These are phyloP conservation scores for Ceratocystiopsis sp. DNA, from an alignment of 2,329 filamentous ascomycete genomes.

Conservation along the genomic window DNA sequence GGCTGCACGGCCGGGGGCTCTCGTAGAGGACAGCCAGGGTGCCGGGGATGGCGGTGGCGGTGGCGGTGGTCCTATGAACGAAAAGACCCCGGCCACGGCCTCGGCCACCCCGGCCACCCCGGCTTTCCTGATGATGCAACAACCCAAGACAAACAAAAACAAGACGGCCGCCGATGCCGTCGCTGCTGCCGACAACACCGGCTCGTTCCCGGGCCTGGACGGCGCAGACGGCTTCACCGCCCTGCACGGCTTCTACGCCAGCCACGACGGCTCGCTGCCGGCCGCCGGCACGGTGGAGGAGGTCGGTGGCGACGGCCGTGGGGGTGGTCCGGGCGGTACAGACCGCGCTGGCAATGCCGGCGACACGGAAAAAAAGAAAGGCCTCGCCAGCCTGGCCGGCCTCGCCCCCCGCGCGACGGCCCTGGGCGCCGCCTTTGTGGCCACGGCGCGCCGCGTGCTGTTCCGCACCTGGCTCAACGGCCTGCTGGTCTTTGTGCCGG, in stretches of 20 bases:
- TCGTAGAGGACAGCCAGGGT: slow-evolving; percentile 31
- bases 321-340: too few species aligned
- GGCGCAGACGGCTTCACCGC: too few species aligned
- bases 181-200: too few species aligned
- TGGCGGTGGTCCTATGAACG: background rate
- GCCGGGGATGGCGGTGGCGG: slow-evolving; percentile 1
- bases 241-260: too few species aligned
- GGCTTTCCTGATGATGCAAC: too few species aligned
- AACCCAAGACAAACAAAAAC: too few species aligned
- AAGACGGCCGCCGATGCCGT: too few species aligned
- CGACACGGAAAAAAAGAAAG: slow-evolving; percentile 14
- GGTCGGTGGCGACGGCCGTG: background rate
- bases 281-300: background rate
- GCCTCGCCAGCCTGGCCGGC: slow-evolving; percentile 3
- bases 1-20: slow-evolving; percentile 34
- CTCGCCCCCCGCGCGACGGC: slow-evolving; percentile 11
- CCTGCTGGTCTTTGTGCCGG: slow-evolving; percentile 59
- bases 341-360: slow-evolving; percentile 1
- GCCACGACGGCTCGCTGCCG: too few species aligned
- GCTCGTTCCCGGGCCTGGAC: too few species aligned
- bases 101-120: too few species aligned
- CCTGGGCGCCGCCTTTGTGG: slow-evolving; percentile 17
- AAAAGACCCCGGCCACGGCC: background rate
- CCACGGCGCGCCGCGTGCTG: slow-evolving; percentile 42
- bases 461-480: slow-evolving; percentile 65